phyloP scores from a whole-genome alignment of 495 filamentous ascomycete genomes.

The Aspergillus bridgeri region DNA sequence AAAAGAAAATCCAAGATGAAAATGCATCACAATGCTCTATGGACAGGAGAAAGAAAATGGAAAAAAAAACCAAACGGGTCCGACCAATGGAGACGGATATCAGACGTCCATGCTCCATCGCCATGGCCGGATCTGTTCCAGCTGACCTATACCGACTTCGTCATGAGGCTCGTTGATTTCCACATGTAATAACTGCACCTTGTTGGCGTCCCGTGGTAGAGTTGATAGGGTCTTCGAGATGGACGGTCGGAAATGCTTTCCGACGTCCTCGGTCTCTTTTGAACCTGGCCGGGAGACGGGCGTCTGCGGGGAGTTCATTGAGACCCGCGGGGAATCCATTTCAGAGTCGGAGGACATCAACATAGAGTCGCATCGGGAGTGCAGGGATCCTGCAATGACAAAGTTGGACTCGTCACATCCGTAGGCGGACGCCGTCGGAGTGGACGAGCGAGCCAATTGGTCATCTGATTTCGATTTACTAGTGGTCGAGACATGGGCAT shows the following conservation, averaged over 20 bases:
- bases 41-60: conserved; percentile 9
- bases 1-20: conserved; percentile 8
- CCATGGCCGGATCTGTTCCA: conserved; percentile 42
- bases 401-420: conserved; percentile 29
- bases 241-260: conserved; percentile 25
- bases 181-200: conserved; percentile 40
- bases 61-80: conserved; percentile 2
- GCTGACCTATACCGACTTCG: conserved; percentile 35
- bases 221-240: conserved; percentile 38
- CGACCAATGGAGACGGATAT: conserved; percentile 1
- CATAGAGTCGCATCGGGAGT: conserved; percentile 35
- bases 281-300: conserved; percentile 40
- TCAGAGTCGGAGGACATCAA: conserved; percentile 34
- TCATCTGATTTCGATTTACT: conserved; percentile 5
- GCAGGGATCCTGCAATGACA: conserved; percentile 18
- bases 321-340: conserved; percentile 27
- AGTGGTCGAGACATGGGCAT: conserved; percentile 12
- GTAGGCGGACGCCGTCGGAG: conserved; percentile 19
- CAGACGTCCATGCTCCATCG: conserved; percentile 51
- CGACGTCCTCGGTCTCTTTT: conserved; percentile 35
- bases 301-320: conserved; percentile 39
- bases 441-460: conserved; percentile 21
- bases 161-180: conserved; percentile 39
- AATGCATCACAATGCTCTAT: conserved; percentile 3
- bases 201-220: conserved; percentile 31